Base-by-base conservation (phyloP, 768 basidiomycete genomes). In the Jaapia argillacea region DNA sequence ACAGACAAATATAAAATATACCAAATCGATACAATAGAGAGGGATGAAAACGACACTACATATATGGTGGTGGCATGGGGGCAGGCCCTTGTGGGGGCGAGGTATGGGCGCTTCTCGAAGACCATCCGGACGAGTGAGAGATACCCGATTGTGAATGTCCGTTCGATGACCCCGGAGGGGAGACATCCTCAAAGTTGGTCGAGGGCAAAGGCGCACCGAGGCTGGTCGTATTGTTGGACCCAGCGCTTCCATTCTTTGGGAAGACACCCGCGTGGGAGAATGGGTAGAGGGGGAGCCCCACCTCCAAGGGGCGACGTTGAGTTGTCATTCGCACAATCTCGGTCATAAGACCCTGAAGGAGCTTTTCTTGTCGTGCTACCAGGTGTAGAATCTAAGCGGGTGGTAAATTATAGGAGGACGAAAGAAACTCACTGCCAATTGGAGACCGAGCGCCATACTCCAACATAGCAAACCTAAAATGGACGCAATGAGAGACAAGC, bases 311-410 rank as follows among this genome's bases (percentile, higher is more conserved):
- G 50, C 79, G 76, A 55, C 82, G 80, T 59, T 89, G 85, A 10
- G 72, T 78, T 14, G 88, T 90, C 70, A 87, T 76, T 44, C 80
- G 72, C 25, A 90, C 78, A 47, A 90, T 89, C 55, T 89, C 88
- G 37, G 75, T 68, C 87, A 90, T 89, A 27, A 89, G 68, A 3
- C 81, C 84, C 54, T 88, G 87, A 13, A 91, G 66, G 18, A 91
- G 64, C 49, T 75, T 75, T 58, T 91, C 87, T 63, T 91, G 88
- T 21, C 87, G 86, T 24, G 77, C 87, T 90, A 55, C 13, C 38
- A 38, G 7, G 23, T 3, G 28, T 33, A 43, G 35, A 10, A 33
- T 36, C 2, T 6, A 6, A 38, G 39, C 28, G 35, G 31, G 41
- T 21, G 26, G 27, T 5, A 45, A 20, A 26, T 4, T 20, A 13